Evolutionary conservation across 441 rosid species (phyloP), one percentile per base, ranked within the genome.

Genomic region (Eutrema salsugineum): DNA sequence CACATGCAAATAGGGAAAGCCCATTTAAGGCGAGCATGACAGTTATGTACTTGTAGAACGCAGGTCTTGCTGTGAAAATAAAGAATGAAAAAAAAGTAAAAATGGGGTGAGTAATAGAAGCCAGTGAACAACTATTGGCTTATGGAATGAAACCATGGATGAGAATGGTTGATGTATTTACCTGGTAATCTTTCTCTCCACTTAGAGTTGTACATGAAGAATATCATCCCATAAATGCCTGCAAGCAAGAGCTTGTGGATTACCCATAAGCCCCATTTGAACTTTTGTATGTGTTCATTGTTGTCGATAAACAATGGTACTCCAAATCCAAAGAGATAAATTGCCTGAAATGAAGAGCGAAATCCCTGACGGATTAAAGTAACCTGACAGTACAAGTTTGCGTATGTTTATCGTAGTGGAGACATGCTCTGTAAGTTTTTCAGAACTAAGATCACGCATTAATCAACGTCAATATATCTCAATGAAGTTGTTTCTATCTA

Each of bases 131-230:
- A 40, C 39, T 51, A 48, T 12, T 5, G 22, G 35, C 47, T 35
- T 49, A 40, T 3, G 54, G 16, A 22, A 40, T 3, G 54, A 16
- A 22, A 69, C 19, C 62, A 51, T 47, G 50, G 59, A 70, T 35
- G 50, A 8, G 20, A 24, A 38, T 42, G 55, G 54, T 40, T 1
- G 77, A 53, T 33, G 16, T 69, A 50, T 77, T 53, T 84, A 91
- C 98, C 97, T 6, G 98, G 98, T 63, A 93, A 79, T 66, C 90
- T 84, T 72, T 93, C 98, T 79, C 96, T 89, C 94, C 91, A 85
- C 79, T 77, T 84, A 40, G 94, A 89, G 72, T 83, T 87, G 78
- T 93, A 89, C 91, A 93, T 89, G 82, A 85, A 83, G 74, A 91
- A 54, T 72, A 93, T 87, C 69, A 76, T 19, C 68, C 94, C 93